These are phyloP conservation scores for Epichloe brachyelytri DNA, from an alignment of 2,329 filamentous ascomycete genomes.

Conservation along the genomic window DNA sequence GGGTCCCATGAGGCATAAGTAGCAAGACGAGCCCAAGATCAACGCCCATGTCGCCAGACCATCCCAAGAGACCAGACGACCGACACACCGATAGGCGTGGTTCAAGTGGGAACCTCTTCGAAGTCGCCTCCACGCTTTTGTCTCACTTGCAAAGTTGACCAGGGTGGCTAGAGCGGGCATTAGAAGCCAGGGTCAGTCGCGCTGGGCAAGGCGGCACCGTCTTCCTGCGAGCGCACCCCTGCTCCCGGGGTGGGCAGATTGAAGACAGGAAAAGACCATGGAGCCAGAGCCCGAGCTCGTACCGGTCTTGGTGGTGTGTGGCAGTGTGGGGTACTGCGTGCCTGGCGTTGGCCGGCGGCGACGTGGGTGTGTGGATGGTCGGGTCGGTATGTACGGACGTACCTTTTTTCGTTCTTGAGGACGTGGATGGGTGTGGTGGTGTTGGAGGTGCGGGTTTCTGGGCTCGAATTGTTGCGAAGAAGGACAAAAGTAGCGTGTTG, in stretches of 20 bases:
- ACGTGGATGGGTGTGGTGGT: not conserved
- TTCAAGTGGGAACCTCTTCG: slow-evolving; percentile 10
- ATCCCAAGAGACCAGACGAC: slow-evolving; percentile 6
- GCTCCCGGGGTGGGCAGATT: slow-evolving; percentile 6
- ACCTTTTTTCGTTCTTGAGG: not conserved
- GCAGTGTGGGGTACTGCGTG: slow-evolving; percentile 4
- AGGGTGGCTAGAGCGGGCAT: slow-evolving; percentile 11
- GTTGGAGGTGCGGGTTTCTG: not conserved
- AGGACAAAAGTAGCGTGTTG: slow-evolving; percentile 1
- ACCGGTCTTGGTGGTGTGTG: slow-evolving; percentile 1
- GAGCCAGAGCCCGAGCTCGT: slow-evolving; percentile 7
- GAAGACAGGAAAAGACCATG: slow-evolving; percentile 4
- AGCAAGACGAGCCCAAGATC: slow-evolving; percentile 28
- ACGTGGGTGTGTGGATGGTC: slow-evolving; percentile 2
- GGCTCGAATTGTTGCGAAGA: not conserved
- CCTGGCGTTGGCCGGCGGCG: slow-evolving; percentile 3
- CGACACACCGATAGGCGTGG: slow-evolving; percentile 7
- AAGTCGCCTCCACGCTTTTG: slow-evolving; percentile 24
- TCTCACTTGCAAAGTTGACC: slow-evolving; percentile 38
- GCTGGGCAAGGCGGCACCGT: slow-evolving; percentile 7
- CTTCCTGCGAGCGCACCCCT: slow-evolving; percentile 3
- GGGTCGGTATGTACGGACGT: not conserved
- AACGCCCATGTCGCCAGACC: slow-evolving; percentile 18
- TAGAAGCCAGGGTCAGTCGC: slow-evolving; percentile 7
- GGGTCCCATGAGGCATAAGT: slow-evolving; percentile 36